phyloP scores from a whole-genome alignment of 2,329 filamentous ascomycete species.

The Exophiala phaeomuriformis region DNA sequence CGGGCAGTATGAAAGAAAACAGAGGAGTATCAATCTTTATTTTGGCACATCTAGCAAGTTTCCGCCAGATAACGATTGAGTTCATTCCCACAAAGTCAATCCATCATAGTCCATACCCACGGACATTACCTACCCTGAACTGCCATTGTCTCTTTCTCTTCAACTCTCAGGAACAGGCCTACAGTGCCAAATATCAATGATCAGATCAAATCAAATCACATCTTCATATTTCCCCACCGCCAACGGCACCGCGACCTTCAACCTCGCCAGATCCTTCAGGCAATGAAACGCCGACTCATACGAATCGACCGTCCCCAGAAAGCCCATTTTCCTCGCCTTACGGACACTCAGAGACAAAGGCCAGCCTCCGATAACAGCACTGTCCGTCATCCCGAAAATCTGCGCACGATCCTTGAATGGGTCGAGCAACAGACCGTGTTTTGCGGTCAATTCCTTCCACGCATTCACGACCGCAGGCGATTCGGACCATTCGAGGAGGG shows the following conservation, averaged over 20 bases:
- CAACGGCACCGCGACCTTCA: slow-evolving; percentile 10
- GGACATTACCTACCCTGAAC: too few relatives aligned
- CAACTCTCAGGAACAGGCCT: too few relatives aligned
- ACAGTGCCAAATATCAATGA: too few relatives aligned
- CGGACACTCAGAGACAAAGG: slow-evolving; percentile 25
- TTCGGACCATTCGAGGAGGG: slow-evolving; percentile 42
- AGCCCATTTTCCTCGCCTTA: slow-evolving; percentile 30
- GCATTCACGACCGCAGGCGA: slow-evolving; percentile 37
- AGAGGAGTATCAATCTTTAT: too few relatives aligned
- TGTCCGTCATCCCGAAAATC: slow-evolving; percentile 15
- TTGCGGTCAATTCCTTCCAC: slow-evolving; percentile 40
- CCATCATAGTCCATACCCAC: too few relatives aligned
- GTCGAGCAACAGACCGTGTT: slow-evolving; percentile 34
- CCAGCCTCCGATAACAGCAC: slow-evolving; percentile 17
- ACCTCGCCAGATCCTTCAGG: slow-evolving; percentile 9
- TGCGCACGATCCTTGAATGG: slow-evolving; percentile 15
- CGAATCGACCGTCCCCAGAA: slow-evolving; percentile 31
- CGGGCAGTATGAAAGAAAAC: too few relatives aligned
- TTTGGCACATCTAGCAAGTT: too few relatives aligned
- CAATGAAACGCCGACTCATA: slow-evolving; percentile 23
- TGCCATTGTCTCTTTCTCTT: too few relatives aligned
- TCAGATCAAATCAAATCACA: too few relatives aligned
- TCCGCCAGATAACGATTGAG: too few relatives aligned
- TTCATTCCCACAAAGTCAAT: too few relatives aligned
- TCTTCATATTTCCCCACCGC: not conserved